phyloP scores from a whole-genome alignment of 176 grass and related monocot species.

The Oryza meyeriana region DNA sequence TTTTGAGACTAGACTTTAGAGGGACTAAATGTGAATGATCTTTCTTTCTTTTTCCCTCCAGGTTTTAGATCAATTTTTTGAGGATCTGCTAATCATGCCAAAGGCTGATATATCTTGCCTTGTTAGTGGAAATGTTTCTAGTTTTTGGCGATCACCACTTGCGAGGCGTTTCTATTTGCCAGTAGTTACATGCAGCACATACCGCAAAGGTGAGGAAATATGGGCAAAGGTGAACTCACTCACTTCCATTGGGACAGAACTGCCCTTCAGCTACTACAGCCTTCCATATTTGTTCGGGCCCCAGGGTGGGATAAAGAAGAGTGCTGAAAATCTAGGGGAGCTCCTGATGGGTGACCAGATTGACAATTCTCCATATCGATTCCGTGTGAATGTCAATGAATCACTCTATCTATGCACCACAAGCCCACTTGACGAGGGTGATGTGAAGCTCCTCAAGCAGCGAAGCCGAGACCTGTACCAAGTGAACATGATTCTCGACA shows the following conservation, averaged over 20 bases:
- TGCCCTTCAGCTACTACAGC: constrained; percentile 84
- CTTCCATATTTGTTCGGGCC: constrained; percentile 83
- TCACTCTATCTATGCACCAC: constrained; percentile 77
- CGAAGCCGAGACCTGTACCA: constrained; percentile 69
- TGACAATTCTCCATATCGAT: constrained; percentile 80
- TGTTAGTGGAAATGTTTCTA: constrained; percentile 29
- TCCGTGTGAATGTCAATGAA: constrained; percentile 66
- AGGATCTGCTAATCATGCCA: constrained; percentile 43
- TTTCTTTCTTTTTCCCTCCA: constrained; percentile 30
- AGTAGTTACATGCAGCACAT: constrained; percentile 84
- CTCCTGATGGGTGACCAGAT: constrained; percentile 93
- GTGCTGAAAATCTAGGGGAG: constrained; percentile 82
- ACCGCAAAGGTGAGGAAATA: constrained; percentile 47
- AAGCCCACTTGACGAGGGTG: constrained; percentile 54
- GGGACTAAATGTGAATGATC: not conserved
- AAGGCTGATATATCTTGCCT: constrained; percentile 36
- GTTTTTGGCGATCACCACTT: constrained; percentile 20
- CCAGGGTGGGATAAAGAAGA: constrained; percentile 67
- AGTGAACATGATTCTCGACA: constrained; percentile 91
- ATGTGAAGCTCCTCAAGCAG: constrained; percentile 75
- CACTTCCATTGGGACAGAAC: constrained; percentile 84
- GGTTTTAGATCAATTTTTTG: constrained; percentile 26
- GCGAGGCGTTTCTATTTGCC: constrained; percentile 80
- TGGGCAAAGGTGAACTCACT: constrained; percentile 80
- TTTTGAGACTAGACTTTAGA: no score